A percentile compares a stretch with the other conserved stretches of the same genome.
phyloP scores from a whole-genome alignment of 305 asterid genomes.

The Caryopteris hybrid region DNA sequence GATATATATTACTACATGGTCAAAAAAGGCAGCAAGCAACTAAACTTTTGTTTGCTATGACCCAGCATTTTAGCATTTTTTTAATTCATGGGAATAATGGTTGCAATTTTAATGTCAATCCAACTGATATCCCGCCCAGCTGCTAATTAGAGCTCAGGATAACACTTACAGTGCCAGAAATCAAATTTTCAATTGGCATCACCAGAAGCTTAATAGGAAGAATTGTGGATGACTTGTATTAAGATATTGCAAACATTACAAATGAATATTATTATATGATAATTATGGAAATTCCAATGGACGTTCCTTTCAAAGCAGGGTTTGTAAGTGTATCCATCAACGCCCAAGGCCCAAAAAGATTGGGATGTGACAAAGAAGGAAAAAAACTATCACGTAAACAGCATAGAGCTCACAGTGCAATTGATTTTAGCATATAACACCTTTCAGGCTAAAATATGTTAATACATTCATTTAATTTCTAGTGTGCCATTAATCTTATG shows the following conservation, averaged over 20 bases:
- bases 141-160: background rate
- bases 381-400: too few species aligned
- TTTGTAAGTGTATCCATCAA: too few species aligned
- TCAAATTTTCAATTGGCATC: background rate
- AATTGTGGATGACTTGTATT: too few species aligned
- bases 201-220: background rate
- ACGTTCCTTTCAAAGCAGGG: too few species aligned
- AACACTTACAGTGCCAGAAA: too few species aligned
- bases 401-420: background rate
- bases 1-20: background rate
- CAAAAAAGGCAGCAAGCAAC: background rate
- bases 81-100: background rate
- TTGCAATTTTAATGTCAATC: background rate
- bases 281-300: too few species aligned
- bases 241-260: too few species aligned
- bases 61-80: background rate
- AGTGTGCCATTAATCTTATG: background rate
- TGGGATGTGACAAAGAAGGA: too few species aligned
- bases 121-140: background rate
- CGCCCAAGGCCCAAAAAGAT: too few species aligned
- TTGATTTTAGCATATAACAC: background rate
- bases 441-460: too few species aligned
- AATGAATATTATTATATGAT: background rate
- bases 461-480: background rate
- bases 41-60: background rate